A percentile compares a stretch with the other conserved stretches of the same genome.
phyloP scores from a whole-genome alignment of 2,329 filamentous ascomycete genomes.

The Sclerotinia borealis region DNA sequence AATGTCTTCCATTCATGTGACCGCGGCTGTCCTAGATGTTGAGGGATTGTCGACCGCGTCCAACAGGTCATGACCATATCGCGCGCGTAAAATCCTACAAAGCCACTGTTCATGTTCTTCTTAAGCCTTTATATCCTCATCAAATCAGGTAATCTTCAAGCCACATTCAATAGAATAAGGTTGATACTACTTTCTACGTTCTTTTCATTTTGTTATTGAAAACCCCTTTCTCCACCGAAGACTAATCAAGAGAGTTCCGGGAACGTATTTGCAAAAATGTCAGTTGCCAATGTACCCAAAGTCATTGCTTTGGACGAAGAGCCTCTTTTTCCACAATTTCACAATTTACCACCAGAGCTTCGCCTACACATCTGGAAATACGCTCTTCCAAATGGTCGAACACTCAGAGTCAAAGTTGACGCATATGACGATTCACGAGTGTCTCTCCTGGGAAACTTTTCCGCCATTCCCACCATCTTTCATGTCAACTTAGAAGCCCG shows the following conservation, averaged over 20 bases:
- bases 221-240: not conserved
- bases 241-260: not conserved
- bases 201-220: not conserved
- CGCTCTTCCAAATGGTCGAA: not conserved
- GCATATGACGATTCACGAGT: not conserved
- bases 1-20: not conserved
- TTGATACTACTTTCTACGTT: not conserved
- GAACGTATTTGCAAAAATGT: not conserved
- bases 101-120: not conserved
- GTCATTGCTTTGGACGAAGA: not conserved
- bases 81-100: not conserved
- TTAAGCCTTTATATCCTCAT: not conserved
- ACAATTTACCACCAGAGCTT: not conserved
- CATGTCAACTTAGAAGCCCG: slow-evolving; percentile 13
- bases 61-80: not conserved
- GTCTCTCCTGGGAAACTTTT: slow-evolving; percentile 6
- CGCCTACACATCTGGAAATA: not conserved
- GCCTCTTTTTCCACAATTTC: not conserved
- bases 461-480: slow-evolving; percentile 18
- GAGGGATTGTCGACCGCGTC: not conserved
- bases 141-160: not conserved
- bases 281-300: not conserved
- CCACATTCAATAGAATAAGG: not conserved
- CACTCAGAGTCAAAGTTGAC: not conserved
- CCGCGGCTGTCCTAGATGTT: not conserved